Base-by-base conservation (phyloP, 306 rosid species). In the Prunus dulcis region DNA sequence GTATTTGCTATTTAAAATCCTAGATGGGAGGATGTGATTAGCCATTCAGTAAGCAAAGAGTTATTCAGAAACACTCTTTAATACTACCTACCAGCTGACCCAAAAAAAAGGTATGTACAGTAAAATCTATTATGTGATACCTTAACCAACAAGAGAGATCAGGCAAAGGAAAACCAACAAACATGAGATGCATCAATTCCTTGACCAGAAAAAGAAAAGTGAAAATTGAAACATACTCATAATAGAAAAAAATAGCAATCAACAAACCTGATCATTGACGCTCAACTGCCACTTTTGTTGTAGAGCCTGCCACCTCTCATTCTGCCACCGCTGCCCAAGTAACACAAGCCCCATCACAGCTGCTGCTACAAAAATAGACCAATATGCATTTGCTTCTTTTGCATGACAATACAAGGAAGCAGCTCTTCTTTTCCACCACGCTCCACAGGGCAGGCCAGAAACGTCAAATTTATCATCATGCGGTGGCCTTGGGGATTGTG, bases 341-440 rank as follows among this genome's bases (percentile, higher is more conserved):
- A 96, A 83, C 47, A 82, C 93, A 27, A 88, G 82, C 67, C 93
- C 93, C 99, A 92, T 88, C 69, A 96, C 91, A 49, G 99, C 90
- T 76, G 99, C 98, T 50, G 97, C 98, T 71, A 96, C 45, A 72
- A 96, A 87, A 74, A 96, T 79, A 32, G 99, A 96, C 99, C 99
- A 96, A 69, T 83, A 83, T 67, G 97, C 77, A 80, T 88, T 92
- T 66, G 99, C 86, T 34, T 96, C 96, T 84, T 91, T 96, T 10
- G 98, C 99, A 64, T 91, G 93, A 80, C 93, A 81, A 85, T 92
- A 96, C 55, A 92, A 74, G 70, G 97, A 87, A 69, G 90, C 85
- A 83, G 98, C 98, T 80, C 93, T 86, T 79, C 96, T 84, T 84
- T 87, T 96, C 99, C 99, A 96, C 99, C 99, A 96, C 71, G 94